Base-by-base conservation (phyloP, 352 stramenopile genomes). In the Achlya hypogyna region DNA sequence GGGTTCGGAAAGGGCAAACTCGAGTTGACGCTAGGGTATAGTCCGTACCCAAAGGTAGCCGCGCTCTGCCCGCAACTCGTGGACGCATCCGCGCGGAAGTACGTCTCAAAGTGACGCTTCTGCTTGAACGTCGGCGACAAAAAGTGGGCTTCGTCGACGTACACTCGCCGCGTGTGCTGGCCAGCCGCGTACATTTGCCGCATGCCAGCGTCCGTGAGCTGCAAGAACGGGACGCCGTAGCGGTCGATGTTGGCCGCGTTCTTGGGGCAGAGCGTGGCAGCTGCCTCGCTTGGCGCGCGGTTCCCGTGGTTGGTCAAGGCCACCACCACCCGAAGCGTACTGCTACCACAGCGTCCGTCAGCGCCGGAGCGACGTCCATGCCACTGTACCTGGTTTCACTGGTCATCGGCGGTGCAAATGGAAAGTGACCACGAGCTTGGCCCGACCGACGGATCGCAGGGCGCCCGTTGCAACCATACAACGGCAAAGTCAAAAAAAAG, bases 131-230 rank as follows among this genome's bases (percentile, higher is more conserved):
- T 82, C 45, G 78, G 76, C 35, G 83, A 81, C 18, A 91, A 70
- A 71, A 91, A 92, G 45, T 81, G 69, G 25, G 81, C 75, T 40
- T 84, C 69, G 31, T 84, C 72, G 40, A 89, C 82, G 71, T 94
- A 94, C 47, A 82, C 77, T 22, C 76, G 45, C 54, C 83, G 83
- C 34, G 89, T 71, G 72, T 94, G 77, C 64, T 88, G 69, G 38
- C 85, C 85, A 23, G 82, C 83, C 5, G 73, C 72, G 31, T 86
- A 69, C 72, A 94, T 65, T 64, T 94, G 85, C 18, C 78, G 73
- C 85, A 94, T 94, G 52, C 85, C 85, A 40, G 84, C 73, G 68
- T 91, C 83, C 38, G 85, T 94, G 22, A 94, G 76, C 70, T 94
- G 80, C 71, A 84, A 83, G 47, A 87, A 75, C 42, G 85, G 85